Evolutionary conservation across 208 protist genomes (phyloP).

Genomic region (Trichomonas gallinae): DNA sequence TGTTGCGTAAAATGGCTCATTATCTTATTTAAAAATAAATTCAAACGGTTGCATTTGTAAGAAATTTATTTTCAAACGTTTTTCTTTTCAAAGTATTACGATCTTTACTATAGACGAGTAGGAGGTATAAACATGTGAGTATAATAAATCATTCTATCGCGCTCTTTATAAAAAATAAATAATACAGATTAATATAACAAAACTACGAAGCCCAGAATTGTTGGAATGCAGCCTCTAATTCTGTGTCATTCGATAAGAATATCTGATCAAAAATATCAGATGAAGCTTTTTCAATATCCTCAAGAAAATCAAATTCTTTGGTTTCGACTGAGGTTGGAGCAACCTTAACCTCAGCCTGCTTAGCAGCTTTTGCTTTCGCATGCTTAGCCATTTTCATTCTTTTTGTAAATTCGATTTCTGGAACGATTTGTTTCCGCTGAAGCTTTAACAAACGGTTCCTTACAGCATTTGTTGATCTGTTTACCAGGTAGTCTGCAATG

Average conservation of each 20-base stretch:
- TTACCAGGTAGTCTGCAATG: neutral
- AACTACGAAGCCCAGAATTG: neutral
- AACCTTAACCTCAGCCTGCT: neutral
- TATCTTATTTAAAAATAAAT: too few species aligned
- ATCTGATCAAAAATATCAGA: neutral
- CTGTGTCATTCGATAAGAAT: neutral
- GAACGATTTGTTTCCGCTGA: neutral
- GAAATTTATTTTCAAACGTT: too few species aligned
- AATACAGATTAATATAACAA: too few species aligned
- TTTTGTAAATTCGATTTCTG: neutral
- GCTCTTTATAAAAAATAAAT: too few species aligned
- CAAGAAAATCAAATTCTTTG: neutral
- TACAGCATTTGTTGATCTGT: neutral
- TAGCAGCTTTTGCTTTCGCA: neutral
- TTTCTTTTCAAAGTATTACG: too few species aligned
- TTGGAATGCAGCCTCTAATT: neutral
- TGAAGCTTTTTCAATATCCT: neutral
- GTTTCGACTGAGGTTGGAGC: neutral
- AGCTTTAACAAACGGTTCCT: neutral
- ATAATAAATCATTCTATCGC: too few species aligned
- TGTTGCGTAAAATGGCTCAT: too few species aligned
- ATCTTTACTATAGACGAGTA: too few species aligned
- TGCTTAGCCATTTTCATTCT: neutral
- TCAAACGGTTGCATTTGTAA: too few species aligned
- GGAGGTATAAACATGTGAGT: too few species aligned